Evolutionary conservation across 495 filamentous ascomycete genomes (phyloP).

Genomic region (Coniosporium apollinis): DNA sequence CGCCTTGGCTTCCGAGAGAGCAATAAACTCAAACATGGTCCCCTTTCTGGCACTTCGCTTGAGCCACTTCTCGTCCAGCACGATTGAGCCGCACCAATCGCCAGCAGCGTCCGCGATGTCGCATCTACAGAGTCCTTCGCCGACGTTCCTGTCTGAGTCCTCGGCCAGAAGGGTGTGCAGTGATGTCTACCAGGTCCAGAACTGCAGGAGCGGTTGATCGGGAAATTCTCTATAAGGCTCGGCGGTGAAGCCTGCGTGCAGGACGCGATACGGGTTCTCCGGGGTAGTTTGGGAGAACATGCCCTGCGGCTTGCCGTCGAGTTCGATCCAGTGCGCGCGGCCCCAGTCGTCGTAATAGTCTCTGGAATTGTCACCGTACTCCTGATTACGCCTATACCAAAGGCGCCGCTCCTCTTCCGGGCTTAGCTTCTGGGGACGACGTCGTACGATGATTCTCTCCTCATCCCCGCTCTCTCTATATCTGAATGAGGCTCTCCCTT

Average conservation of each 20-base stretch:
- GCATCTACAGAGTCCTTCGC: conserved; percentile 5
- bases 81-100: conserved; percentile 15
- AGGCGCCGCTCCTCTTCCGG: too few species aligned
- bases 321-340: not conserved
- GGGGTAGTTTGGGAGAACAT: conserved; percentile 6
- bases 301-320: not conserved
- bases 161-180: conserved; percentile 2
- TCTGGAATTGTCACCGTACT: too few species aligned
- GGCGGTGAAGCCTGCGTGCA: not conserved
- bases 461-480: too few species aligned
- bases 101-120: conserved; percentile 9
- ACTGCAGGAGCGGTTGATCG: conserved; percentile 13
- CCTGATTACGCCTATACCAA: too few species aligned
- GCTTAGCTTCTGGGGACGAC: too few species aligned
- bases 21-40: conserved; percentile 19
- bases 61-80: conserved; percentile 10
- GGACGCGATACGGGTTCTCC: conserved; percentile 6
- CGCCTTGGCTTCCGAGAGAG: conserved; percentile 22
- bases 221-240: conserved; percentile 4
- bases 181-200: conserved; percentile 17
- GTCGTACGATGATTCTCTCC: too few species aligned
- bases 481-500: too few species aligned
- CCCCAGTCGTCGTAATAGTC: conserved; percentile 5
- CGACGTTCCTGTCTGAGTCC: not conserved
- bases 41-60: not conserved